Evolutionary conservation across 371 early-diverging fungal genomes (phyloP), one percentile per base, ranked within the genome.

Genomic region (Rhizopus microsporus): DNA sequence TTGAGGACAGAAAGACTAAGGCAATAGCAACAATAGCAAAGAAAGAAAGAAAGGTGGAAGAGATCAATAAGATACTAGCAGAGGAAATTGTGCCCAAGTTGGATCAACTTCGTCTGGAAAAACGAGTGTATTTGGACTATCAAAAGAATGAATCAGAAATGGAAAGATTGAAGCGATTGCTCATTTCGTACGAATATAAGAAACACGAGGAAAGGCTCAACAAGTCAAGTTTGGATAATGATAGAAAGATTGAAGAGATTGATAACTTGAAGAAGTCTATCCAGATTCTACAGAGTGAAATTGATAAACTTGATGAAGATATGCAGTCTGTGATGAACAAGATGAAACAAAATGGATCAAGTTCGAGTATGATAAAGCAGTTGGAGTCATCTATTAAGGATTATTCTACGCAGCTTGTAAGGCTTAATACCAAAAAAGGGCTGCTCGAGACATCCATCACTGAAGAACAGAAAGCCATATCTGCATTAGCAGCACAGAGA

Each of bases 1-100:
- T 94, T 71, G 98, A 98, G 71, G 97, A 95, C 65, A 81, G 94
- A 57, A 99, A 99, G 63, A 95, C 91, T 43, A 97, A 96, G 73
- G 99, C 99, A 0, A 69, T 94, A 46, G 87, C 87, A 52, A 93
- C 93, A 1, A 94, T 99, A 72, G 88, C 81, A 7, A 97, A 97
- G 69, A 99, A 99, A 73, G 98, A 99, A 56, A 83, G 87, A 37
- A 96, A 96, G 78, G 86, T 99, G 7, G 90, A 88, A 30, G 97
- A 99, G 59, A 97, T 96, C 53, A 88, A 87, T 30, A 76, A 80
- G 40, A 55, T 94, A 37, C 78, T 98, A 30, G 73, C 84, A n/a
- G 90, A 91, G 60, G 95, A 94, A 56, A 97, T 98, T 65, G 83
- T 84, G 9, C 99, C 99, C 9, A 97, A 96, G 67, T 81, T 99